Evolutionary conservation across 768 basidiomycete species (phyloP).

Genomic region (Kwoniella sp.): DNA sequence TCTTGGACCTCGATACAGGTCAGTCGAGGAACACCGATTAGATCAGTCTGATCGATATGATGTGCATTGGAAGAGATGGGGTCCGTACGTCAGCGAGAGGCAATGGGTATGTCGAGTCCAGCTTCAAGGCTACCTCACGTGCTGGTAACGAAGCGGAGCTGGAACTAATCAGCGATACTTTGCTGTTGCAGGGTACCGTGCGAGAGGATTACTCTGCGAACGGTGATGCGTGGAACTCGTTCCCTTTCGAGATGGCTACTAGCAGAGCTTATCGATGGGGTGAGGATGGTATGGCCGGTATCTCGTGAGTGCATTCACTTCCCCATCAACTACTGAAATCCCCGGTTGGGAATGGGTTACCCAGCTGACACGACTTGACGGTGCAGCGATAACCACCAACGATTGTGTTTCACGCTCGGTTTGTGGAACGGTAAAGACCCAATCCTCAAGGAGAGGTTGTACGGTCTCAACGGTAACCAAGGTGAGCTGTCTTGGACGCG

Average conservation of each 20-base stretch:
- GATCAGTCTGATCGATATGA: constrained; percentile 76
- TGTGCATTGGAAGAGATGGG: constrained; percentile 97
- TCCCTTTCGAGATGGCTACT: constrained; percentile 53
- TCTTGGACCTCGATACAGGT: constrained; percentile 73
- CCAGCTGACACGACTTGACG: not conserved
- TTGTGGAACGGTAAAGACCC: constrained; percentile 94
- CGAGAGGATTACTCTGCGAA: constrained; percentile 97
- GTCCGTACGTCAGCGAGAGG: constrained; percentile 92
- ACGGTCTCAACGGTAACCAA: constrained; percentile 93
- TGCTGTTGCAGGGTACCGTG: constrained; percentile 99
- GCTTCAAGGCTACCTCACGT: too few species aligned
- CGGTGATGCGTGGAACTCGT: constrained; percentile 70
- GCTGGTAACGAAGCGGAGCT: too few species aligned
- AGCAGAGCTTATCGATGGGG: constrained; percentile 94
- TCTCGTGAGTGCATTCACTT: constrained; percentile 61
- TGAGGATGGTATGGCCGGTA: constrained; percentile 95
- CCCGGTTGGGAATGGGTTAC: too few species aligned
- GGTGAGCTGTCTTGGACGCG: constrained; percentile 54
- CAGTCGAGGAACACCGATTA: constrained; percentile 75
- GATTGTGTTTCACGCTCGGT: constrained; percentile 83
- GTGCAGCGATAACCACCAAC: constrained; percentile 82
- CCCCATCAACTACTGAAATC: too few species aligned
- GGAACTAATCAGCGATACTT: constrained; percentile 15
- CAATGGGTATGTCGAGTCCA: constrained; percentile 76
- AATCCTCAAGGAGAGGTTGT: constrained; percentile 94